Conservation (phyloP, 257 asterid genomes). For the Linaria vulgaris region DNA sequence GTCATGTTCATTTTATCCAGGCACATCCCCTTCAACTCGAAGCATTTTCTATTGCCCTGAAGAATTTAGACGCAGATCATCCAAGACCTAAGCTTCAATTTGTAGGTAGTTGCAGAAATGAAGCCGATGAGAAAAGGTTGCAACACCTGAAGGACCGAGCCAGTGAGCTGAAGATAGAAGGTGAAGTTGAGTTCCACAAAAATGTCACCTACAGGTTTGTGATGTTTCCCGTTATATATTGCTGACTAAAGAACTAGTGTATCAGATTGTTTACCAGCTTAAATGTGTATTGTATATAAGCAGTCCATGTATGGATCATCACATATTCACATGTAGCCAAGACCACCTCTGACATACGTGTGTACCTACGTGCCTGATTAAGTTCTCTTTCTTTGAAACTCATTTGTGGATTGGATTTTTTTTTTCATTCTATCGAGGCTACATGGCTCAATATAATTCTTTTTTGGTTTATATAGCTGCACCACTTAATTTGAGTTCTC, state of each 20-base stretch:
- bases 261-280: neutral
- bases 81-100: slow-evolving; percentile 79
- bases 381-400: no score
- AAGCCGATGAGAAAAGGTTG: slow-evolving; percentile 87
- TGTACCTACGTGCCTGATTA: no score
- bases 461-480: no score
- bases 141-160: slow-evolving; percentile 74
- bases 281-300: neutral
- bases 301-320: no score
- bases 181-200: slow-evolving; percentile 85
- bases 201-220: slow-evolving; percentile 80
- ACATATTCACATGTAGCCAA: no score
- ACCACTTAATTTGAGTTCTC: no score
- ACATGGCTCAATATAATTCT: no score
- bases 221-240: slow-evolving; percentile 1
- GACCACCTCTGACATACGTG: no score
- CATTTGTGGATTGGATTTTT: no score
- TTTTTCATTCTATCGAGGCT: no score
- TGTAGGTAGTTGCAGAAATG: slow-evolving; percentile 97
- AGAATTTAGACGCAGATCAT: slow-evolving; percentile 45
- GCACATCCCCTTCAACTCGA: slow-evolving; percentile 90
- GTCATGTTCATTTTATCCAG: slow-evolving; percentile 38
- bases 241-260: neutral
- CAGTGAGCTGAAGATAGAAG: slow-evolving; percentile 60
- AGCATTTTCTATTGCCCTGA: slow-evolving; percentile 76